These are phyloP conservation scores for Stagonosporopsis chrysanthemi DNA, from an alignment of 2,329 filamentous ascomycete species.

Conservation along the genomic window DNA sequence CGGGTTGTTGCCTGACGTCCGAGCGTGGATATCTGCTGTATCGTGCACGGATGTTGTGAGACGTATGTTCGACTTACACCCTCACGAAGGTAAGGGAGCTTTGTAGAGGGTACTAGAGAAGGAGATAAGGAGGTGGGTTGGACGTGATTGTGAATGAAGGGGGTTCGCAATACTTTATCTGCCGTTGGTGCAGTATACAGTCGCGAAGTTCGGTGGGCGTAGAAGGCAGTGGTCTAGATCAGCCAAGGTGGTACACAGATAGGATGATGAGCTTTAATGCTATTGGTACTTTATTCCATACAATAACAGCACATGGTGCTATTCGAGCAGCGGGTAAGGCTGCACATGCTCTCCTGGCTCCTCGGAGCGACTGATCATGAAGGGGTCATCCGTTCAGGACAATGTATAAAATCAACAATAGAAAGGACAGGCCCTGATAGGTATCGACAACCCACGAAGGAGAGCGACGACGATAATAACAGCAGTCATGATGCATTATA, in stretches of 20 bases:
- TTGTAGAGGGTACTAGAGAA: no score
- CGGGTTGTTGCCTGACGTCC: not conserved
- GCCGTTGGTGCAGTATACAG: not conserved
- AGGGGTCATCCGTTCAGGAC: not conserved
- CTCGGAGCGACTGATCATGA: not conserved
- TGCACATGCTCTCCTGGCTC: not conserved
- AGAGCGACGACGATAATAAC: conserved; percentile 2
- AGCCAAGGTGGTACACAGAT: not conserved
- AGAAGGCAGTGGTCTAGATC: not conserved
- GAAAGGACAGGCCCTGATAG: conserved; percentile 33
- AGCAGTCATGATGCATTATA: not conserved
- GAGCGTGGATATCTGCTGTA: not conserved
- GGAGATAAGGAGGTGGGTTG: no score
- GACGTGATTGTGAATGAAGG: not conserved
- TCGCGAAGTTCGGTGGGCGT: not conserved
- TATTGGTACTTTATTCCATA: not conserved
- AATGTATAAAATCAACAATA: not conserved
- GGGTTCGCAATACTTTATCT: not conserved
- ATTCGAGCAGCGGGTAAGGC: no score
- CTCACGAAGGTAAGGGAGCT: no score
- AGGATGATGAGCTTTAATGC: not conserved
- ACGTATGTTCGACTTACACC: no score
- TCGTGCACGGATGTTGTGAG: not conserved
- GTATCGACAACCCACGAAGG: conserved; percentile 4
- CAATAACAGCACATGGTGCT: conserved; percentile 1